These are phyloP conservation scores for Agastache rugosa DNA, from an alignment of 257 asterid species.

Conservation along the genomic window DNA sequence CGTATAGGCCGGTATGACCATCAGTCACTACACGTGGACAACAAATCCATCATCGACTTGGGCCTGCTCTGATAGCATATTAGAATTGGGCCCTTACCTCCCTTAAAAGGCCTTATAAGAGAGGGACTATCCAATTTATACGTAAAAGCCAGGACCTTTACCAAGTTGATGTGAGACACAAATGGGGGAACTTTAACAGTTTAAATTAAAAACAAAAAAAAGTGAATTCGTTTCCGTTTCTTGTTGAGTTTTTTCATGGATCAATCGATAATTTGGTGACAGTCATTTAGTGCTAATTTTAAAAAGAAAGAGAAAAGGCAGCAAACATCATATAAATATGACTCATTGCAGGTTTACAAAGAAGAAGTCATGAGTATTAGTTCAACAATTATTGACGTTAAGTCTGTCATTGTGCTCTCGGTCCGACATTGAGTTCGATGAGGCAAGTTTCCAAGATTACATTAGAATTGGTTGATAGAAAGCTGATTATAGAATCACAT, in stretches of 20 bases:
- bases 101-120: no score
- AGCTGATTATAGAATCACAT: slow-evolving; percentile 24
- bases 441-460: slow-evolving; percentile 21
- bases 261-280: neutral
- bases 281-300: neutral
- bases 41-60: no score
- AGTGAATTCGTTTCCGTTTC: neutral
- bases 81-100: no score
- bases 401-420: neutral
- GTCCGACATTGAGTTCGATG: slow-evolving; percentile 16
- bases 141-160: no score
- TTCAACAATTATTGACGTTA: slow-evolving; percentile 20
- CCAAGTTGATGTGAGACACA: no score
- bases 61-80: no score
- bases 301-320: neutral
- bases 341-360: slow-evolving; percentile 16
- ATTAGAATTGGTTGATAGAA: neutral
- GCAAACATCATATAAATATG: slow-evolving; percentile 1
- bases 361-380: neutral
- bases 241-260: neutral
- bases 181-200: no score
- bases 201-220: no score
- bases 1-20: no score
- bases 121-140: no score
- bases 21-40: no score